phyloP scores from a whole-genome alignment of 2,329 filamentous ascomycete species.

The Colletotrichum kahawae region DNA sequence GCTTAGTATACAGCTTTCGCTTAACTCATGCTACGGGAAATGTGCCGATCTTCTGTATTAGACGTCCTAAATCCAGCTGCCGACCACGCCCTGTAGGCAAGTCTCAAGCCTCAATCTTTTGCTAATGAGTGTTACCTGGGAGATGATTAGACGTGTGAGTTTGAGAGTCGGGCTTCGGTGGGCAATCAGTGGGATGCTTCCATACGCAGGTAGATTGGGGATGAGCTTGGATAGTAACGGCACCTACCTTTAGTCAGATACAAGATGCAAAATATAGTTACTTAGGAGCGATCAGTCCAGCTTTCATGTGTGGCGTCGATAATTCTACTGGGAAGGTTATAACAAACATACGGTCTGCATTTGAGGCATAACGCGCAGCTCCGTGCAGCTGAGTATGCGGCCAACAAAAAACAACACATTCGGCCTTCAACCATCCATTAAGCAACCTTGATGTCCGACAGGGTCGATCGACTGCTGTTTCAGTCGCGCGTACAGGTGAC shows the following conservation, averaged over 20 bases:
- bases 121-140: no score
- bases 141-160: not conserved
- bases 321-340: not conserved
- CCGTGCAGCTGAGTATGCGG: not conserved
- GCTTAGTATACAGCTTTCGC: not conserved
- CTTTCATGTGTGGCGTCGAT: accelerated
- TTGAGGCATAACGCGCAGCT: not conserved
- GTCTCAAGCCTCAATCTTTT: no score
- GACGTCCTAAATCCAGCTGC: not conserved
- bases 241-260: not conserved
- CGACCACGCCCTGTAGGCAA: no score
- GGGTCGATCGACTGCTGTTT: not conserved
- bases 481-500: not conserved
- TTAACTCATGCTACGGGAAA: not conserved
- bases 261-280: accelerated
- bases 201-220: not conserved
- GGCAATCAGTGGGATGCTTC: not conserved
- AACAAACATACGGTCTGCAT: not conserved
- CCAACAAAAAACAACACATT: not conserved
- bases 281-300: not conserved
- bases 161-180: not conserved
- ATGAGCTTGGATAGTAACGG: not conserved
- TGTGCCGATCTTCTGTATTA: not conserved
- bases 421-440: not conserved
- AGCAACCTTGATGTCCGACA: not conserved